Percentiles rank a stretch among this genome's conserved stretches.
Evolutionary conservation across 352 stramenopile genomes (phyloP).

Genomic region (Globisporangium cederbergense): DNA sequence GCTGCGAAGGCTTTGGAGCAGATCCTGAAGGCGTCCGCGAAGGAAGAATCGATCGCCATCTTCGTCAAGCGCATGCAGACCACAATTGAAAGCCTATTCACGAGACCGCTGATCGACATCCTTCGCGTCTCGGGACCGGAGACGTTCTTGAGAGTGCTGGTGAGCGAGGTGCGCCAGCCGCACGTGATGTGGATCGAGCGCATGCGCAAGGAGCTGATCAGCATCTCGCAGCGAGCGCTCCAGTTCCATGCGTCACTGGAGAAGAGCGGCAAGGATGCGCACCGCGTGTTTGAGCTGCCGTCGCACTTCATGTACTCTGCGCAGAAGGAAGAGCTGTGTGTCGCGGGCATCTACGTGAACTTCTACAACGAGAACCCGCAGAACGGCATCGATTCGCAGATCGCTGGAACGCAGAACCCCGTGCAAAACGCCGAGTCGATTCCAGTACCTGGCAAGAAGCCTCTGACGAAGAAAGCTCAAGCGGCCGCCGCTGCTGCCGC

Average conservation of each 20-base stretch:
- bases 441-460: slow-evolving; percentile 8
- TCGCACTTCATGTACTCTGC: slow-evolving; percentile 75
- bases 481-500: slow-evolving; percentile 18
- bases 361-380: slow-evolving; percentile 87
- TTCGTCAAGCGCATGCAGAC: slow-evolving; percentile 81
- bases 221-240: slow-evolving; percentile 61
- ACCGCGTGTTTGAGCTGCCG: slow-evolving; percentile 76
- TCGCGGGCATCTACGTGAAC: slow-evolving; percentile 87
- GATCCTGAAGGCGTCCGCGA: slow-evolving; percentile 64
- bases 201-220: slow-evolving; percentile 76
- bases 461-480: slow-evolving; percentile 22
- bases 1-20: slow-evolving; percentile 70
- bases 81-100: slow-evolving; percentile 85
- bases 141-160: slow-evolving; percentile 68
- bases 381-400: slow-evolving; percentile 65
- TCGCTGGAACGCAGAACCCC: slow-evolving; percentile 63
- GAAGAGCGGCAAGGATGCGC: slow-evolving; percentile 45
- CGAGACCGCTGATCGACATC: slow-evolving; percentile 69
- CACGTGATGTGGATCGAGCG: slow-evolving; percentile 87
- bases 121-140: slow-evolving; percentile 54
- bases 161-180: slow-evolving; percentile 68
- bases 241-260: slow-evolving; percentile 69
- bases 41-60: slow-evolving; percentile 67
- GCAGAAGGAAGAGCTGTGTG: slow-evolving; percentile 81
- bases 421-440: slow-evolving; percentile 6